phyloP scores from a whole-genome alignment of 2,329 filamentous ascomycete species.

The Sclerotinia subarctica region DNA sequence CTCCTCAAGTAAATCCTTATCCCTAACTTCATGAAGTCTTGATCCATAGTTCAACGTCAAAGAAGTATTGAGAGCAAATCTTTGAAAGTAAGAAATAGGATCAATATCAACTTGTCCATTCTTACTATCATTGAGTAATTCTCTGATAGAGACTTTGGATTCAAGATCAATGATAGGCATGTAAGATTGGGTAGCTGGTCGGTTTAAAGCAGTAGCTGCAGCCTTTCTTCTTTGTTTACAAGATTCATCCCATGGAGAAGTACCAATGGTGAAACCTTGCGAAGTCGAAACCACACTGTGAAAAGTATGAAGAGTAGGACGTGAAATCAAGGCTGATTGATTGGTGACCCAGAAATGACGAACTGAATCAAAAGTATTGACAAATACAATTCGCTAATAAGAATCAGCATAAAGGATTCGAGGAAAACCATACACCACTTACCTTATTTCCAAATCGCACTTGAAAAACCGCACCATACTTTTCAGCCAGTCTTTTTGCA shows the following conservation, averaged over 20 bases:
- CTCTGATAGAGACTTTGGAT: slow-evolving; percentile 66
- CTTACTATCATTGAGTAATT: slow-evolving; percentile 63
- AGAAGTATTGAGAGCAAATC: slow-evolving; percentile 73
- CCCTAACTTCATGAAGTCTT: slow-evolving; percentile 64
- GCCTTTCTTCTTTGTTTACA: slow-evolving; percentile 76
- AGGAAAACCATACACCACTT: slow-evolving; percentile 47
- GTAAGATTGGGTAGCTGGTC: slow-evolving; percentile 72
- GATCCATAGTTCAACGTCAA: slow-evolving; percentile 77
- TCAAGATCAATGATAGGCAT: slow-evolving; percentile 82
- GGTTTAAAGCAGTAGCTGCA: slow-evolving; percentile 73
- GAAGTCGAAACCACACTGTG: slow-evolving; percentile 74
- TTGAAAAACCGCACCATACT: slow-evolving; percentile 26
- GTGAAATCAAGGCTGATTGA: slow-evolving; percentile 72
- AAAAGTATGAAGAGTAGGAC: slow-evolving; percentile 77
- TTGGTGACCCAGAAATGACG: slow-evolving; percentile 74
- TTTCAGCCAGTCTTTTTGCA: slow-evolving; percentile 20
- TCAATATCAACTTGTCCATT: slow-evolving; percentile 63
- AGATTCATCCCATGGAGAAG: slow-evolving; percentile 79
- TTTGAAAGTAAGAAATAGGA: slow-evolving; percentile 69
- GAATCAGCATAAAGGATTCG: slow-evolving; percentile 45
- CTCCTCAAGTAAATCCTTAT: slow-evolving; percentile 65
- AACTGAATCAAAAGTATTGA: slow-evolving; percentile 73
- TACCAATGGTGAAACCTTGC: slow-evolving; percentile 78
- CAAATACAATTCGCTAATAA: slow-evolving; percentile 65
- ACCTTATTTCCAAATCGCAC: slow-evolving; percentile 23